Evolutionary conservation across 768 basidiomycete genomes (phyloP), one percentile per base, ranked within the genome.

Genomic region (Lyophyllum semitale): DNA sequence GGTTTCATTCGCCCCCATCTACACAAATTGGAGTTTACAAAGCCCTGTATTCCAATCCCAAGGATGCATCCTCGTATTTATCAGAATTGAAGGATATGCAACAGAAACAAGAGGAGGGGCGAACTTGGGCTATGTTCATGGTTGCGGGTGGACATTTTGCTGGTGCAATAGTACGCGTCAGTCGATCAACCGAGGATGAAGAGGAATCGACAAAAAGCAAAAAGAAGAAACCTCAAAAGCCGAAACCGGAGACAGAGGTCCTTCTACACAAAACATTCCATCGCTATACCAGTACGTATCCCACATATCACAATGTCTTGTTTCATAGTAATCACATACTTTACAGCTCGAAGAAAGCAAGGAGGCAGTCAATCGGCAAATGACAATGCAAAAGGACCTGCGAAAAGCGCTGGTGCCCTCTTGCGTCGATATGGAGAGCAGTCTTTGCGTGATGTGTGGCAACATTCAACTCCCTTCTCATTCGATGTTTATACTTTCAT

Each of bases 111-210:
- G 71, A 73, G 13, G 73, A 77, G 17, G 91, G 86, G 15, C 77
- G 94, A 35, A 89, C 83, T 55, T 96, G 95, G 91, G 92, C 94
- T 0, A 71, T 98, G 80, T 90, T 99, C 64, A 97, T 98, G 94
- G 85, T 89, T 37, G 97, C 97, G 0, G 95, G 97, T 20, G 97
- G 97, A 11, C 97, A 99, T 70, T 98, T 99, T 72, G 97, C 97
- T 13, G 97, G 96, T 23, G 89, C 94, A 53, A 78, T 99, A 30
- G 86, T 87, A 12, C 78, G 86, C 30, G 89, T 93, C 25, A 83
- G 86, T 70, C 71, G 76, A 56, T 57, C 80, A 54, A 74, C 73
- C 15, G 77, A 78, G 6, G 82, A 84, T 3, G 71, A 72, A 25
- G 63, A 70, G 49, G 68, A 76, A 57, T 70, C 71, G 55, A 69